Percentiles rank a stretch among this genome's conserved stretches.
Conservation (phyloP, 768 basidiomycete genomes). For the Rhodotorula sphaerocarpa region DNA sequence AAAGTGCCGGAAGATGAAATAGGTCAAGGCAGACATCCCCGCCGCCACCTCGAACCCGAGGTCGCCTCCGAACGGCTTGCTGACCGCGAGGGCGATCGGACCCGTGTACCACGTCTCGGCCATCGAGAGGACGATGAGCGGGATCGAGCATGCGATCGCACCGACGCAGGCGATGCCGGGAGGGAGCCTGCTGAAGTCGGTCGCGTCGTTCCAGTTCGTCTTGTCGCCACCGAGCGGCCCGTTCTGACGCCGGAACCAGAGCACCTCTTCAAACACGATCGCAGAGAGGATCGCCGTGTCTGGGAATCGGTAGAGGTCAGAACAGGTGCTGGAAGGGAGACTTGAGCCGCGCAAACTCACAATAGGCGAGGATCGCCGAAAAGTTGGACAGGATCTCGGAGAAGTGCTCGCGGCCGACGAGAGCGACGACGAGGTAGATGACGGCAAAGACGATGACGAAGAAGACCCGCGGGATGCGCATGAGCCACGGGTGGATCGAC, state of each 20-base stretch:
- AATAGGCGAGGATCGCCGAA: constrained; percentile 23
- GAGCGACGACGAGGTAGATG: constrained; percentile 17
- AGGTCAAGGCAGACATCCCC: constrained; percentile 16
- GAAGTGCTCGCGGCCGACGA: constrained; percentile 28
- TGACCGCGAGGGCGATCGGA: constrained; percentile 20
- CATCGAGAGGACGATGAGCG: constrained; percentile 9
- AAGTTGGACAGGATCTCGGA: constrained; percentile 47
- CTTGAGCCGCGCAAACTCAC: too few relatives aligned
- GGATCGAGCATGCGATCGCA: constrained; percentile 6
- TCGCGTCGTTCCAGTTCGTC: constrained; percentile 32
- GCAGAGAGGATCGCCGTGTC: constrained; percentile 21
- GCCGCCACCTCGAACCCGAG: constrained; percentile 39
- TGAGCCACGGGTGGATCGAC: constrained; percentile 21
- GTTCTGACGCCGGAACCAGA: constrained; percentile 21
- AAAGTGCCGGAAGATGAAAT: constrained; percentile 27
- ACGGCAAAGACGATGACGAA: constrained; percentile 24
- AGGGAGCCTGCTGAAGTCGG: constrained; percentile 25
- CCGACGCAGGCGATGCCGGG: constrained; percentile 23
- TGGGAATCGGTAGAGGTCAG: too few relatives aligned
- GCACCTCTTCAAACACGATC: constrained; percentile 12
- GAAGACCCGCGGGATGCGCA: constrained; percentile 25
- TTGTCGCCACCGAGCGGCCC: constrained; percentile 13
- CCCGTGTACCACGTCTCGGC: constrained; percentile 23
- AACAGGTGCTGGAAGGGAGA: too few relatives aligned
- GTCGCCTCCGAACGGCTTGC: constrained; percentile 25